Conservation (phyloP, 345 rosid species). For the Aethionema arabicum region DNA sequence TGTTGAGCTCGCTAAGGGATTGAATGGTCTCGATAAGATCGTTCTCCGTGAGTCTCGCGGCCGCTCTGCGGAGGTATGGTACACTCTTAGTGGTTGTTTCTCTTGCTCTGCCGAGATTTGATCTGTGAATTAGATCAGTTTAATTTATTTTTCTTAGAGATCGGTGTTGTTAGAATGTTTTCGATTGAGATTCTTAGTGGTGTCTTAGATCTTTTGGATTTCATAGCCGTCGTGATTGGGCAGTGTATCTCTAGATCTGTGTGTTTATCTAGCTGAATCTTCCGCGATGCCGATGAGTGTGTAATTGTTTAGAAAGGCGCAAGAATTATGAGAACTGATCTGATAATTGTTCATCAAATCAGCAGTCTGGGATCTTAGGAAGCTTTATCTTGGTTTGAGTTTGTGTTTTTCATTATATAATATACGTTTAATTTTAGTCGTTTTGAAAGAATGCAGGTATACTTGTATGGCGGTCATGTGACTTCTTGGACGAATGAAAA, state of each 20-base stretch:
- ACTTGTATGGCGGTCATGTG: slow-evolving; percentile 82
- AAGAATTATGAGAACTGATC: background rate
- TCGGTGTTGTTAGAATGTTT: slow-evolving; percentile 17
- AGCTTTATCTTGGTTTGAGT: slow-evolving; percentile 8
- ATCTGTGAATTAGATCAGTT: slow-evolving; percentile 12
- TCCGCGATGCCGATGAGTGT: background rate
- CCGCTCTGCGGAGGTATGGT: slow-evolving; percentile 68
- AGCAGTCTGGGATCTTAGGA: background rate
- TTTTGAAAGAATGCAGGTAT: slow-evolving; percentile 51
- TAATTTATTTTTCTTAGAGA: slow-evolving; percentile 3
- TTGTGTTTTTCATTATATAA: slow-evolving; percentile 3
- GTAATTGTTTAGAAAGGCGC: slow-evolving; percentile 1
- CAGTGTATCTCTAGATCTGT: slow-evolving; percentile 18
- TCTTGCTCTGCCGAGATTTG: background rate
- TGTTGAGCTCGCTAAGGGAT: slow-evolving; percentile 56
- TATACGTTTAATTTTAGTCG: background rate
- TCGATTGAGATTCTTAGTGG: slow-evolving; percentile 10
- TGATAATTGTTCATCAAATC: slow-evolving; percentile 14
- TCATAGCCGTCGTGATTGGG: slow-evolving; percentile 19
- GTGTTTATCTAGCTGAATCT: slow-evolving; percentile 6
- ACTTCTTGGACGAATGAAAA: slow-evolving; percentile 95
- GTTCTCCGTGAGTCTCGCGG: slow-evolving; percentile 72
- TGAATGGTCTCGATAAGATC: slow-evolving; percentile 75
- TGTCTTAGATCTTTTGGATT: slow-evolving; percentile 22
- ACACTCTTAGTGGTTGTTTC: background rate